These are phyloP conservation scores for Oryza meridionalis DNA, from an alignment of 176 grass and related monocot species.

Conservation along the genomic window DNA sequence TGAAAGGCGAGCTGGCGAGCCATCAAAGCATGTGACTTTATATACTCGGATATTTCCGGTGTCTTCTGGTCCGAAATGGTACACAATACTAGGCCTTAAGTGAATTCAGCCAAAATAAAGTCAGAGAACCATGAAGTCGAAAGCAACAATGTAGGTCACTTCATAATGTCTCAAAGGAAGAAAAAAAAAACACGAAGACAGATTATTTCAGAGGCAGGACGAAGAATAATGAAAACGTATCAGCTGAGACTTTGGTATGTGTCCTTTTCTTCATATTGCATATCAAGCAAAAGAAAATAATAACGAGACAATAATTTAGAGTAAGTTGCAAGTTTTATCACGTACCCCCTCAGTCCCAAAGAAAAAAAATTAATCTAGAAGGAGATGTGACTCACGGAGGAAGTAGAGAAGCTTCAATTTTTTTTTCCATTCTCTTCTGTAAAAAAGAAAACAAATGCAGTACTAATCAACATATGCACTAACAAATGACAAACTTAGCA, in stretches of 20 bases:
- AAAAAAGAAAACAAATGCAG: background rate
- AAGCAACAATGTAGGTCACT: background rate
- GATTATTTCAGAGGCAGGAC: background rate
- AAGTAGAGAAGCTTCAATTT: background rate
- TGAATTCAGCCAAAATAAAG: conserved; percentile 4
- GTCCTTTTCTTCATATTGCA: conserved; percentile 21
- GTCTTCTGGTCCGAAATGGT: background rate
- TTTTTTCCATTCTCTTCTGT: background rate
- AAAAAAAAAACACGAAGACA: background rate
- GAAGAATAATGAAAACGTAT: background rate
- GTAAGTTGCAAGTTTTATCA: background rate
- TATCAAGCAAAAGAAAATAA: background rate
- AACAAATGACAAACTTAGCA: conserved; percentile 10
- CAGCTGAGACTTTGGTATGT: background rate
- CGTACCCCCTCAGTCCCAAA: too few relatives aligned
- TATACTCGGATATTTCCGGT: background rate
- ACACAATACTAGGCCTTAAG: background rate
- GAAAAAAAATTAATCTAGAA: too few relatives aligned
- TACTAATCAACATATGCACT: background rate
- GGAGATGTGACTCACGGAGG: too few relatives aligned
- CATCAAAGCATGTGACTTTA: background rate
- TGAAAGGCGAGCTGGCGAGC: background rate
- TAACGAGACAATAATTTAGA: background rate
- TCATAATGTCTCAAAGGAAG: background rate
- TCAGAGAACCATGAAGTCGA: background rate